Conservation (phyloP, 495 filamentous ascomycete genomes). For the Trypethelium eluteriae region DNA sequence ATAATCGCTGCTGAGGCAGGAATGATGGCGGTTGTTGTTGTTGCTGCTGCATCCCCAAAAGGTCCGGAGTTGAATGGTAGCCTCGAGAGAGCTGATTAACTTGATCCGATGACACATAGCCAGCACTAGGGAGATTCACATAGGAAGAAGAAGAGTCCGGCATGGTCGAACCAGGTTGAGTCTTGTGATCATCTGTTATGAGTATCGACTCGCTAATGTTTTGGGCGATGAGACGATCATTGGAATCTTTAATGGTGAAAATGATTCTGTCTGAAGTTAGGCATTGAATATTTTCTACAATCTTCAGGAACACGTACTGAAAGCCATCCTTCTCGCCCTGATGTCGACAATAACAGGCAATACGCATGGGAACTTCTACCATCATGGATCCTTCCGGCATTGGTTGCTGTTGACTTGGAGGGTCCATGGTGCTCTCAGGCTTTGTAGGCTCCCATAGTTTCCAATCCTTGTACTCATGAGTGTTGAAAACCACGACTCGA, state of each 20-base stretch:
- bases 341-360: conserved; percentile 93
- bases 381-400: conserved; percentile 58
- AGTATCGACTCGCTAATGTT: conserved; percentile 78
- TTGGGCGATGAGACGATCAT: conserved; percentile 68
- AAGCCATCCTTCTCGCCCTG: conserved; percentile 88
- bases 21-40: conserved; percentile 17
- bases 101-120: background rate
- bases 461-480: conserved; percentile 84
- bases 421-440: conserved; percentile 10
- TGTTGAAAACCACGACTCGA: conserved; percentile 89
- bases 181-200: conserved; percentile 97
- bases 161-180: conserved; percentile 39
- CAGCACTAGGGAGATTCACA: conserved; percentile 6
- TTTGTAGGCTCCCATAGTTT: conserved; percentile 44
- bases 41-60: conserved; percentile 42
- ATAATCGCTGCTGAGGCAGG: conserved; percentile 3
- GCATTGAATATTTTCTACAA: too few species aligned
- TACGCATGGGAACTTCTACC: conserved; percentile 84
- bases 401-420: conserved; percentile 12
- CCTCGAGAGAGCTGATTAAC: conserved; percentile 22
- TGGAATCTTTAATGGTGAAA: conserved; percentile 79
- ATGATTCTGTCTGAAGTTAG: conserved; percentile 54
- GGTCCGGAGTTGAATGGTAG: conserved; percentile 45
- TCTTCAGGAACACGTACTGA: conserved; percentile 42
- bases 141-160: conserved; percentile 43